Evolutionary conservation across 129 eudicot species (phyloP), one percentile per base, ranked within the genome.

Genomic region (Flaveria bidentis): DNA sequence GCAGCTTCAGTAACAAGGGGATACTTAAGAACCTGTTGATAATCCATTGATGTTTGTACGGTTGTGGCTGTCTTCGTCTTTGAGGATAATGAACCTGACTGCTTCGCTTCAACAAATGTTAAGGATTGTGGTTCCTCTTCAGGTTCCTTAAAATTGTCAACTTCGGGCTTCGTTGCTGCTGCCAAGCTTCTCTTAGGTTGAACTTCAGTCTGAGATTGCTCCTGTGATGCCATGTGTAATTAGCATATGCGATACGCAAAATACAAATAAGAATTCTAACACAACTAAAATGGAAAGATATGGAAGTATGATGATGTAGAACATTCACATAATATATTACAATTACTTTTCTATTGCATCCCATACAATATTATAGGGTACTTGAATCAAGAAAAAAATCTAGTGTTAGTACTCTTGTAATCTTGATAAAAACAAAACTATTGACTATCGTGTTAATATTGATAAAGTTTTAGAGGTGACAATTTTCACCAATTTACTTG

Each of bases 1-100:
- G 91, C 88, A 6, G 88, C 53, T 70, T 91, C 97, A 23, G 93
- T 86, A 11, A 69, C 79, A 49, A 90, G 76, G 12, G 93, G 93
- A 70, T 86, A 82, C 52, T 80, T 77, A 30, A 90, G 83, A 76
- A 87, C 76, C 69, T 78, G 81, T 68, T 76, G 75, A 51, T 73
- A 60, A 62, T 90, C 92, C 81, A 79, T 72, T 73, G 61, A 64
- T 67, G 76, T 66, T 36, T 82, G 80, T 39, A 66, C 41, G 0
- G 60, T 57, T 76, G 76, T 68, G 45, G 44, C 9, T 72, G 46
- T 13, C 73, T 74, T 74, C 42, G 69, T 67, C 68, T 82, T 82
- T 7, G 67, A 4, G 42, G 79, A 56, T 64, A 20, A 20, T 33
- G 53, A 71, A 8, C 53, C 49, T 11, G 63, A 75, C 36, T 51